Percentiles rank a stretch among this genome's conserved stretches.
These are phyloP conservation scores for Cercophora scortea DNA, from an alignment of 495 filamentous ascomycete species.

Conservation along the genomic window DNA sequence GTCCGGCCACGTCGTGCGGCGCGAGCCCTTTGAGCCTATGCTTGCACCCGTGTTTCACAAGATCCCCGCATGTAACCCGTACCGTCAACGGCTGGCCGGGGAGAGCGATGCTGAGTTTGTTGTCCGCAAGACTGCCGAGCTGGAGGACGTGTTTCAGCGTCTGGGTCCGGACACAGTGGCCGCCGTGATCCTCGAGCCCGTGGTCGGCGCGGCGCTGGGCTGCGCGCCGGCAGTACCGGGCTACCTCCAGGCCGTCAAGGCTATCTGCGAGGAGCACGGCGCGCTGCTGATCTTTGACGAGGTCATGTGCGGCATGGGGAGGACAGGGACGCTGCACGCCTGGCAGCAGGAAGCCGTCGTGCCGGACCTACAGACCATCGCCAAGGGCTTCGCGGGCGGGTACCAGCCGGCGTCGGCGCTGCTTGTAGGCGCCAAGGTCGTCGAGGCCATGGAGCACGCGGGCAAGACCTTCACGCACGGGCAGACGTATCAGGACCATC, in stretches of 20 bases:
- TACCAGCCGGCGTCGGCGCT: slow-evolving; percentile 33
- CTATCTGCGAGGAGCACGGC: slow-evolving; percentile 56
- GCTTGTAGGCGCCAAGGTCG: slow-evolving; percentile 50
- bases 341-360: slow-evolving; percentile 49
- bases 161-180: slow-evolving; percentile 65
- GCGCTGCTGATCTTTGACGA: slow-evolving; percentile 67
- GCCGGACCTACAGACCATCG: slow-evolving; percentile 58
- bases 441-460: slow-evolving; percentile 43
- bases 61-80: slow-evolving; percentile 58
- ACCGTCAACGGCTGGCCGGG: slow-evolving; percentile 21
- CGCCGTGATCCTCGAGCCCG: slow-evolving; percentile 69
- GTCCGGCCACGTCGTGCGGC: slow-evolving; percentile 54
- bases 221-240: slow-evolving; percentile 54
- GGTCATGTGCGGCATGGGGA: slow-evolving; percentile 68
- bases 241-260: slow-evolving; percentile 56
- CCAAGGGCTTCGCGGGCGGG: slow-evolving; percentile 55
- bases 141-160: slow-evolving; percentile 66
- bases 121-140: slow-evolving; percentile 48
- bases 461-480: slow-evolving; percentile 47
- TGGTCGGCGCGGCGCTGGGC: slow-evolving; percentile 53
- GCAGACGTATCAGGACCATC: slow-evolving; percentile 57
- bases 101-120: slow-evolving; percentile 39
- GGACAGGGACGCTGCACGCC: slow-evolving; percentile 52
- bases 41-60: slow-evolving; percentile 51
- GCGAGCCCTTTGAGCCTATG: slow-evolving; percentile 59